phyloP scores from a whole-genome alignment of 2,329 filamentous ascomycete species.

The Aureobasidium vineae region DNA sequence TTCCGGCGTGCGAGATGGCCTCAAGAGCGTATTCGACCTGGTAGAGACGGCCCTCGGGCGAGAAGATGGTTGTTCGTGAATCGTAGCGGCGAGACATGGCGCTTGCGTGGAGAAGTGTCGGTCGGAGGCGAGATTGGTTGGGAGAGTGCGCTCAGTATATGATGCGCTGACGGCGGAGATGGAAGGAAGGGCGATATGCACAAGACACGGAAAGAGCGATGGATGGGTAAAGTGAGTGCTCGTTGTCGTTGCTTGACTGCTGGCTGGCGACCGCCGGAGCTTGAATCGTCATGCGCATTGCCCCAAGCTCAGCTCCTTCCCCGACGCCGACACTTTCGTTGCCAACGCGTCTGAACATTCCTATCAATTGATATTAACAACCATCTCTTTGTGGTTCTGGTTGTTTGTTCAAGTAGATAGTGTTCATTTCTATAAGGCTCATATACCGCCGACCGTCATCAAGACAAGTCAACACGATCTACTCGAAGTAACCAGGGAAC shows the following conservation, averaged over 20 bases:
- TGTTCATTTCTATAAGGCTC: background rate
- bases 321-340: slow-evolving; percentile 17
- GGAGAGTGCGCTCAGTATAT: slow-evolving; percentile 1
- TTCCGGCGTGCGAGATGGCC: slow-evolving; percentile 97
- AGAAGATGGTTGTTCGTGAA: slow-evolving; percentile 87
- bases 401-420: no score
- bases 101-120: background rate
- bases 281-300: slow-evolving; percentile 22
- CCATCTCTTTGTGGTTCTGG: no score
- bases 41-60: slow-evolving; percentile 95
- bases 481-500: slow-evolving; percentile 75
- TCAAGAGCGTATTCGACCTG: slow-evolving; percentile 99
- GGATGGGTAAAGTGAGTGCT: slow-evolving; percentile 12
- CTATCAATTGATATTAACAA: background rate
- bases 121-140: background rate
- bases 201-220: slow-evolving; percentile 13
- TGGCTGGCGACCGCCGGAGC: slow-evolving; percentile 4
- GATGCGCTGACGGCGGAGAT: slow-evolving; percentile 6
- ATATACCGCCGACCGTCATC: background rate
- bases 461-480: background rate
- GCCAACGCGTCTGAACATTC: background rate
- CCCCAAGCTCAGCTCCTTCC: slow-evolving; percentile 17
- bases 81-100: slow-evolving; percentile 26
- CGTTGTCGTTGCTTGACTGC: slow-evolving; percentile 13
- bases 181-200: slow-evolving; percentile 3